Evolutionary conservation across 495 filamentous ascomycete genomes (phyloP), one percentile per base, ranked within the genome.

Genomic region (Xylaria curta): DNA sequence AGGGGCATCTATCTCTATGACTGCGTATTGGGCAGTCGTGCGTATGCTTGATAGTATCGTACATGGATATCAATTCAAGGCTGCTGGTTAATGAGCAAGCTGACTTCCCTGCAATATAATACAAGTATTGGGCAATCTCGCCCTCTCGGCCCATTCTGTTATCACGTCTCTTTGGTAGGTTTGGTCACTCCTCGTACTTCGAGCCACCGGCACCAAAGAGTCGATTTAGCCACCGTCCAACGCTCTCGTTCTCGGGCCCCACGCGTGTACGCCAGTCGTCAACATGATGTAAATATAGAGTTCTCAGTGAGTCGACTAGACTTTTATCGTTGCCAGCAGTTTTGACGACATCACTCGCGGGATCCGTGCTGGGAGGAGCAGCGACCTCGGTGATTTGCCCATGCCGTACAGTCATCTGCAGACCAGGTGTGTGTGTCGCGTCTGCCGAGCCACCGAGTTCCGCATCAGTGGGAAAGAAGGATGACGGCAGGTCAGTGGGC

Each of bases 221-320:
- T 38, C 63, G 19, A 33, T 84, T 83, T 0, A 85, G 73, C 78
- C 80, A 85, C 24, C 19, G 66, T 9, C 79, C 81, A 7, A 75
- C 65, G 1, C 73, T 42, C 13, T 76, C 65, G 53, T 69, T 72
- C 8, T 75, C 56, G 46, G 53, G 59, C 24, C 36, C 38, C 8
- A 74, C 26, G 24, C 64, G 36, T 15, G 60, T 75, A 31, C 56
- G 73, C 86, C 85, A 88, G 74, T 83, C 77, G 5, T 54, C 44
- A 59, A 88, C 77, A 53, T 81, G 76, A 63, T 86, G 80, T 8
- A 88, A 68, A 38, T 76, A 77, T 63, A 77, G 72, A 3, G 70
- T 73, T 3, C 68, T 68, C 1, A 81, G 63, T n/a, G 78, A 66
- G 7, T 72, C 47, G 8, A 68, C 76, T 1, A 80, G 66, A 4